Conservation (phyloP, 1,284 basidiomycete genomes). For the Ceratorhiza oryzae-sativae region DNA sequence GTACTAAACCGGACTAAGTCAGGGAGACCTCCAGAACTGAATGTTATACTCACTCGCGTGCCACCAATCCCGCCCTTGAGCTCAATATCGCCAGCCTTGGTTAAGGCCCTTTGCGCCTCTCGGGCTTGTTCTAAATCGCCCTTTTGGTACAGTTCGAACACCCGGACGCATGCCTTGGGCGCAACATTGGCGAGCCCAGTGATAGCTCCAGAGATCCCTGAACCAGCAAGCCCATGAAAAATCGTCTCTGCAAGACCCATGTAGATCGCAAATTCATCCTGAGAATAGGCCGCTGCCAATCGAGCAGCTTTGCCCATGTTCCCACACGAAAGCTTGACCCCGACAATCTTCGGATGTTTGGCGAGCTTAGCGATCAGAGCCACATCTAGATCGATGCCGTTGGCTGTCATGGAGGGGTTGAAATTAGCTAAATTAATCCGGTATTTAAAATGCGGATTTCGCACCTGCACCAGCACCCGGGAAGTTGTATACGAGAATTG, state of each 20-base stretch:
- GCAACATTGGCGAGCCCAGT: constrained; percentile 50
- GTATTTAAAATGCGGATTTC: neutral
- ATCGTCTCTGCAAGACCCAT: constrained; percentile 44
- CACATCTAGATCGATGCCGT: constrained; percentile 43
- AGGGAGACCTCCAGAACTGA: neutral
- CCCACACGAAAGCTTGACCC: constrained; percentile 45
- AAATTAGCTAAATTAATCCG: neutral
- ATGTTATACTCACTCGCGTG: constrained; percentile 42
- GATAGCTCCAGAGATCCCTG: constrained; percentile 48
- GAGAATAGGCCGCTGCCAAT: constrained; percentile 25
- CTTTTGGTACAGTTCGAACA: constrained; percentile 46
- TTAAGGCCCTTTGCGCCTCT: constrained; percentile 43
- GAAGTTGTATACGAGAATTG: constrained; percentile 45
- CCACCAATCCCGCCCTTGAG: constrained; percentile 43
- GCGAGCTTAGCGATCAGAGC: constrained; percentile 43
- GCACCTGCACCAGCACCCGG: constrained; percentile 43
- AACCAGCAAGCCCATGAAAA: constrained; percentile 39
- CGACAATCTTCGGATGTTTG: constrained; percentile 44
- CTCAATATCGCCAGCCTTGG: constrained; percentile 43
- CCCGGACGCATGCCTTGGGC: constrained; percentile 46
- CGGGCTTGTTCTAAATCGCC: constrained; percentile 40
- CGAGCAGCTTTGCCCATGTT: constrained; percentile 39
- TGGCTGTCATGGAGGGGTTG: neutral
- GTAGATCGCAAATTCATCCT: constrained; percentile 43
- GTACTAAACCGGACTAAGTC: constrained; percentile 35